Evolutionary conservation across 768 basidiomycete genomes (phyloP).

Genomic region (Boletus rex-veris): DNA sequence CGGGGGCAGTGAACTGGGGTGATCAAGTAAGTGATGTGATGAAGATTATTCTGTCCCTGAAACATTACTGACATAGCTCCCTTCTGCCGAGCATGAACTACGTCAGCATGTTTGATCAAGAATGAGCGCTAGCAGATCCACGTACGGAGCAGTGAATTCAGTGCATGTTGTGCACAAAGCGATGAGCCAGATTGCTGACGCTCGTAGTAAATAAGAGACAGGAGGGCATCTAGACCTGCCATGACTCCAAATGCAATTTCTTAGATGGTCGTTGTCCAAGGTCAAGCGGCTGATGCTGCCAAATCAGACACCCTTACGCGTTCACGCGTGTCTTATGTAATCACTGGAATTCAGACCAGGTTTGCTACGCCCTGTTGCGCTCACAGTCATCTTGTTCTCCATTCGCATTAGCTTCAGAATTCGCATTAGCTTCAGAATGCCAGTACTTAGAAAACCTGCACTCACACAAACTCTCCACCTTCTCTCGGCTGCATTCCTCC

Average conservation of each 20-base stretch:
- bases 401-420: conserved; percentile 16
- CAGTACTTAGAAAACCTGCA: conserved; percentile 12
- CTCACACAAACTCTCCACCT: neutral
- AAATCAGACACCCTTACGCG: conserved; percentile 22
- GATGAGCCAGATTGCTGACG: conserved; percentile 73
- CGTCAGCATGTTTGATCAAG: conserved; percentile 40
- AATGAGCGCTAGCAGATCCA: conserved; percentile 28
- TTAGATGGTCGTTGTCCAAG: conserved; percentile 13
- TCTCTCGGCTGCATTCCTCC: conserved; percentile 14
- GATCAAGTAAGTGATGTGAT: conserved; percentile 13
- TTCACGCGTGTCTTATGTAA: conserved; percentile 35
- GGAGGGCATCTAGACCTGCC: conserved; percentile 56
- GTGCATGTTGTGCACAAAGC: conserved; percentile 85
- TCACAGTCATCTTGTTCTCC: neutral
- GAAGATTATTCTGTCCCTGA: neutral
- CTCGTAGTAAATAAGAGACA: conserved; percentile 70
- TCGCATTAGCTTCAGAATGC: conserved; percentile 18
- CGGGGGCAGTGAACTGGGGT: conserved; percentile 69
- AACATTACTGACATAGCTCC: conserved; percentile 43
- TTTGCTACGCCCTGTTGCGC: neutral
- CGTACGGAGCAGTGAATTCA: conserved; percentile 75
- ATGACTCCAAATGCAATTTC: conserved; percentile 33
- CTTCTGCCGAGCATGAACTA: conserved; percentile 33
- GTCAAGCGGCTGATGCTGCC: conserved; percentile 8
- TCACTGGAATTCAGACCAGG: conserved; percentile 6